Evolutionary conservation across 352 stramenopile species (phyloP), one percentile per base, ranked within the genome.

Genomic region (Phytophthora podocarpi): DNA sequence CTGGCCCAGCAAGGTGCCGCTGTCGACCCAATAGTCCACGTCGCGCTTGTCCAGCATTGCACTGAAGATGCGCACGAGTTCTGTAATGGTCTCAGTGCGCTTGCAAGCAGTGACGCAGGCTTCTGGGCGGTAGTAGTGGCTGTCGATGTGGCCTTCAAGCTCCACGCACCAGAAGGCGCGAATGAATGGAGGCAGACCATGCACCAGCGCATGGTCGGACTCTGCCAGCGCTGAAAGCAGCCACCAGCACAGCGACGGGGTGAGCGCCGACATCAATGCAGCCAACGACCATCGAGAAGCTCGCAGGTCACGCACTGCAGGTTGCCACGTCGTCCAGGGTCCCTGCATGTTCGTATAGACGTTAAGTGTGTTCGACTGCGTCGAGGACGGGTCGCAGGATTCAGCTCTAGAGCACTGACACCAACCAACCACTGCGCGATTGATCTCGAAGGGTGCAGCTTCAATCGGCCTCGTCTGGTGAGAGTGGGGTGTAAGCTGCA

Each of bases 11-110:
- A 90, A 56, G 9, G 78, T 84, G 63, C 76, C 81, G 49, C 77
- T 84, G 61, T 90, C 81, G 43, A 90, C 34, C 81, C 81, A 90
- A 60, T 87, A 90, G 62, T 82, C 74, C 11, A 89, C 53, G 28
- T 83, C 62, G 7, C 67, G 56, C 21, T 54, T 72, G 39, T 79
- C 65, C 1, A 86, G 60, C 49, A 84, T 52, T 12, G 36, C 51
- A 42, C 63, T 73, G 50, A 83, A 74, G 26, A 74, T 65, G 5
- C 70, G 62, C n/a, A 87, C 55, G 31, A 84, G 65, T 9, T 66
- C 41, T 12, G 63, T 70, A 36, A 87, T 76, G 63, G 55, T 59
- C 43, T 78, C 49, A 2, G 69, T 68, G 47, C 78, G 78, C 24
- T 82, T 58, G 4, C 41, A 53, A 20, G 61, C 61, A 11, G 78